A percentile compares a stretch with the other conserved stretches of the same genome.
Conservation (phyloP, 2,329 filamentous ascomycete genomes). For the Diplodia seriata region DNA sequence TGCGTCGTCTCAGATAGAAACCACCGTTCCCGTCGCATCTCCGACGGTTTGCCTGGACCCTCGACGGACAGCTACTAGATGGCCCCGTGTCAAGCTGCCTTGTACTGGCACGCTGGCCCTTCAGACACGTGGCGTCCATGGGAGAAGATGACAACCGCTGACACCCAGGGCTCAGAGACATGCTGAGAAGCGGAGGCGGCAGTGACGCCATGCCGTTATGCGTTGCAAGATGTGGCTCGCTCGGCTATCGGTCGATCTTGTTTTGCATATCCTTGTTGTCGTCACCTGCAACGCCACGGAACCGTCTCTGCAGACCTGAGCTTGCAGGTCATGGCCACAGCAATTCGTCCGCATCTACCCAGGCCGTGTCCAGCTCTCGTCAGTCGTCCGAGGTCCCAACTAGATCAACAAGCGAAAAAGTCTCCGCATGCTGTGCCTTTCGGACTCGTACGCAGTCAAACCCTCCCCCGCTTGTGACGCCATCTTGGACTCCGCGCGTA, state of each 20-base stretch:
- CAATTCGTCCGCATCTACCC: neutral
- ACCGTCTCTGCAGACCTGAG: neutral
- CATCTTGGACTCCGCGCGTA: neutral
- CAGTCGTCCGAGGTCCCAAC: neutral
- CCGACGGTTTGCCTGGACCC: no score
- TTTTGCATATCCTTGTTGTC: neutral
- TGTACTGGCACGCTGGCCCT: no score
- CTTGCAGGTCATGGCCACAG: no score
- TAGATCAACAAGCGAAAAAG: neutral
- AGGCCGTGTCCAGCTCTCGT: neutral
- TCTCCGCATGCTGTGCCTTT: neutral
- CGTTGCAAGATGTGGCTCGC: neutral
- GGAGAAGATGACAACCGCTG: no score
- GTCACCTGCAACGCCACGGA: neutral
- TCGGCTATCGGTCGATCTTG: constrained; percentile 2
- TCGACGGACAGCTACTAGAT: no score
- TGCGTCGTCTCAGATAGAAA: neutral
- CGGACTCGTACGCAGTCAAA: neutral
- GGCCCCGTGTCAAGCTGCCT: no score
- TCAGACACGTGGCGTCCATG: no score
- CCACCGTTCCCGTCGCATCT: neutral
- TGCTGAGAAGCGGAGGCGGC: no score
- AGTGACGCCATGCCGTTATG: neutral
- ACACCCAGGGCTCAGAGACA: no score
- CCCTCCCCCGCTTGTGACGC: constrained; percentile 1